Evolutionary conservation across 192 early-diverging fungal species (phyloP), one percentile per base, ranked within the genome.

Genomic region (Podila epigama): DNA sequence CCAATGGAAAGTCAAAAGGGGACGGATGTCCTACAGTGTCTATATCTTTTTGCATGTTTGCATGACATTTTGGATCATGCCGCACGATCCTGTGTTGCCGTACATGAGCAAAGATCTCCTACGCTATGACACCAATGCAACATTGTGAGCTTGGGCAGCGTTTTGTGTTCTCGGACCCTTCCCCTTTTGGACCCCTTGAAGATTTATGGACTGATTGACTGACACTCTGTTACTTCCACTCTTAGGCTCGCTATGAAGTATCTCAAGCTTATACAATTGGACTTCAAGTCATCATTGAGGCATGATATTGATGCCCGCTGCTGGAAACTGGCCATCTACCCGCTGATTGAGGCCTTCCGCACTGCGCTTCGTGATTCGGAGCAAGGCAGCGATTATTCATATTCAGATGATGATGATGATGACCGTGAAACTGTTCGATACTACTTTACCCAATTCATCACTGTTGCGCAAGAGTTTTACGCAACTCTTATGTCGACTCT

Each of bases 321-420:
- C 44, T 88, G 87, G 87, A 88, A 85, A 60, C 63, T 72, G 31
- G 84, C 81, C 28, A 70, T 86, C 12, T 86, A 88, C 37, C 77
- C 82, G 0, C 51, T 88, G 32, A 83, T 88, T 5, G 85, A 84
- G 10, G 64, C 83, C 18, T 86, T 88, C 35, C 83, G 87, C 15
- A 60, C 71, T 18, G 82, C 85, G 7, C 52, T 88, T 4, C 67
- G 77, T 35, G 61, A 68, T 25, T 60, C 77, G 20, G 68, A 82
- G 2, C 41, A 66, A 28, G 56, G 56, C 39, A 48, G 31, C 28
- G 55, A 64, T 20, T 34, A 36, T 15, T 37, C 35, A 29, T 55
- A 64, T 9, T 69, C 66, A 15, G 67, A 68, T 29, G 55, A 70
- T 60, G 60, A 75, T 51, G 53, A 60, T 5, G 67, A 62, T 51